Evolutionary conservation across 1,284 basidiomycete species (phyloP).

Genomic region (Cryptococcus sp.): DNA sequence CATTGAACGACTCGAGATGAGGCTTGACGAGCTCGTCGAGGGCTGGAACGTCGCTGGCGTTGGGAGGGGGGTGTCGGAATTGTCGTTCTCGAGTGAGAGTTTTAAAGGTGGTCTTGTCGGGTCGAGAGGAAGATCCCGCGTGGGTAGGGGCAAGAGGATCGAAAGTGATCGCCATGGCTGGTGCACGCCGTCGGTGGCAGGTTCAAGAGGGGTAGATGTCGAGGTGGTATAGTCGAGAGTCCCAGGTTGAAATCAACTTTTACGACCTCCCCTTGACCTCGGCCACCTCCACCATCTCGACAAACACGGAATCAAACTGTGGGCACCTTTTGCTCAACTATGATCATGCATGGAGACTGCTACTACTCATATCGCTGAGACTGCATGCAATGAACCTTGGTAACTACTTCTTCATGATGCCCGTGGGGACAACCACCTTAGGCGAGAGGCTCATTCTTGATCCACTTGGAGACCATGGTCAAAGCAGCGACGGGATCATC

Average conservation of each 20-base stretch:
- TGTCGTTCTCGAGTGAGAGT: slow-evolving; percentile 76
- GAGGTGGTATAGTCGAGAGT: too few relatives aligned
- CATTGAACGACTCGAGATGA: slow-evolving; percentile 95
- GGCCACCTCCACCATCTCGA: too few relatives aligned
- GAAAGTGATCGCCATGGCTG: slow-evolving; percentile 15
- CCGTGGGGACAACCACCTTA: too few relatives aligned
- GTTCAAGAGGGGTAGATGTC: not conserved
- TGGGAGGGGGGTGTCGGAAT: slow-evolving; percentile 71
- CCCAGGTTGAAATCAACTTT: too few relatives aligned
- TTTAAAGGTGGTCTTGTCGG: slow-evolving; percentile 56
- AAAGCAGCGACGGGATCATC: slow-evolving; percentile 73
- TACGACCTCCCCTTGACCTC: too few relatives aligned
- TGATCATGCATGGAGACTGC: too few relatives aligned
- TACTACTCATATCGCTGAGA: too few relatives aligned
- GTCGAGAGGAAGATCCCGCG: slow-evolving; percentile 22
- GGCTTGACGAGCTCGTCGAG: slow-evolving; percentile 91
- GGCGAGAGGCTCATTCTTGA: slow-evolving; percentile 50
- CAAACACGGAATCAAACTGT: too few relatives aligned
- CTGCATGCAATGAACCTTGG: too few relatives aligned
- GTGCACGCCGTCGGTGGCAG: not conserved
- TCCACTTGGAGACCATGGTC: slow-evolving; percentile 55
- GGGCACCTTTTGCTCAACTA: too few relatives aligned
- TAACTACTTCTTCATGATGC: too few relatives aligned
- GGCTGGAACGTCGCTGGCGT: slow-evolving; percentile 67
- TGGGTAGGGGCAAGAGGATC: slow-evolving; percentile 38